These are phyloP conservation scores for Cryptosporidium canis DNA, from an alignment of 169 alveolate species.

Conservation along the genomic window DNA sequence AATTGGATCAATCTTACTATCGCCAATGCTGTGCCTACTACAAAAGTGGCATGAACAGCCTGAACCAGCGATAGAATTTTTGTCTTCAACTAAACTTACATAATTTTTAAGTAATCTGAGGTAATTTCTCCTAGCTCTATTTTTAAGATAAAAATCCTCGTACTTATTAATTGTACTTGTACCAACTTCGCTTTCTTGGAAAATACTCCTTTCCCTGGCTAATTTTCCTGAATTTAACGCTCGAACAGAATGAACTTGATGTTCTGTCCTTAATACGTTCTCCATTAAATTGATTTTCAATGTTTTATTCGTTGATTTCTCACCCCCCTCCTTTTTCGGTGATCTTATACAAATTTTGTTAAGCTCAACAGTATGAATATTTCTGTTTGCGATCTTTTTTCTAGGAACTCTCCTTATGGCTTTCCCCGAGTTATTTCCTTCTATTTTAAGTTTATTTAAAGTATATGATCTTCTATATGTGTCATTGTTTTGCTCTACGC, in stretches of 20 bases:
- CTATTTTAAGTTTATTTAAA: neutral
- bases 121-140: constrained; percentile 1
- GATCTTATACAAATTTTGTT: neutral
- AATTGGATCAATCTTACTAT: constrained; percentile 46
- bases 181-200: neutral
- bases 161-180: constrained; percentile 4
- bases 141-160: neutral
- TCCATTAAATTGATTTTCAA: constrained; percentile 40
- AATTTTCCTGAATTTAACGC: neutral
- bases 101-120: constrained; percentile 1
- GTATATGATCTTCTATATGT: neutral
- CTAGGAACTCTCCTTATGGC: neutral
- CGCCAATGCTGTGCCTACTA: neutral
- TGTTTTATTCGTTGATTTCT: constrained; percentile 15
- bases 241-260: neutral
- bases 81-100: neutral
- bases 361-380: constrained; percentile 25
- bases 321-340: neutral
- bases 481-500: neutral
- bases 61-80: neutral
- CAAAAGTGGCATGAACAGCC: constrained; percentile 52
- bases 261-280: neutral
- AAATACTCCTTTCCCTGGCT: neutral
- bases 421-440: neutral
- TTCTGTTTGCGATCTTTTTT: constrained; percentile 14